Evolutionary conservation across 106 monocot species (phyloP).

Genomic region (Allium fistulosum): DNA sequence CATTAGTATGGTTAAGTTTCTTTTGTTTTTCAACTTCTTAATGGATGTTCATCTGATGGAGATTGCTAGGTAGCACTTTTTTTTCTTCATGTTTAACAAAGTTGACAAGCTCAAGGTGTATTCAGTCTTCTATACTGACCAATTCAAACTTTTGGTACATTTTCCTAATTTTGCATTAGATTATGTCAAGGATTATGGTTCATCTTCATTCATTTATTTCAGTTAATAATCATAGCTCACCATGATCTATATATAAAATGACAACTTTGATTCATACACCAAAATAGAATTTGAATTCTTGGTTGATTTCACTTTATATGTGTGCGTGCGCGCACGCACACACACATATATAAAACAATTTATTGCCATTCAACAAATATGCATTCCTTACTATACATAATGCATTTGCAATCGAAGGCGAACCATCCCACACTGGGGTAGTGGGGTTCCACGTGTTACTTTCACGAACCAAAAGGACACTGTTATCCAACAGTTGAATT

Average conservation of each 20-base stretch:
- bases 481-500: conserved; percentile 70
- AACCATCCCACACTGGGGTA: conserved; percentile 78
- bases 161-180: neutral
- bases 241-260: too few species aligned
- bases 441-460: conserved; percentile 53
- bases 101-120: conserved; percentile 34
- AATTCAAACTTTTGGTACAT: conserved; percentile 33
- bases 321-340: too few species aligned
- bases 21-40: conserved; percentile 15
- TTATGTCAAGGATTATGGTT: neutral
- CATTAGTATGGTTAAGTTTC: too few species aligned
- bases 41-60: conserved; percentile 23
- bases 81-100: conserved; percentile 36
- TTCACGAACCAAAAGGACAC: conserved; percentile 74
- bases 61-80: conserved; percentile 47
- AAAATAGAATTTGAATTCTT: neutral
- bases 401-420: conserved; percentile 64
- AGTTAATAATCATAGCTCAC: neutral
- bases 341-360: too few species aligned
- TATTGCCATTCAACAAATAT: conserved; percentile 82
- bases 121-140: conserved; percentile 25
- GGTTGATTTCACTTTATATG: neutral
- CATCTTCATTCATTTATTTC: neutral
- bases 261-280: too few species aligned
- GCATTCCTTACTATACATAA: conserved; percentile 88